These are phyloP conservation scores for Fusarium palustre DNA, from an alignment of 2,329 filamentous ascomycete genomes.

Conservation along the genomic window DNA sequence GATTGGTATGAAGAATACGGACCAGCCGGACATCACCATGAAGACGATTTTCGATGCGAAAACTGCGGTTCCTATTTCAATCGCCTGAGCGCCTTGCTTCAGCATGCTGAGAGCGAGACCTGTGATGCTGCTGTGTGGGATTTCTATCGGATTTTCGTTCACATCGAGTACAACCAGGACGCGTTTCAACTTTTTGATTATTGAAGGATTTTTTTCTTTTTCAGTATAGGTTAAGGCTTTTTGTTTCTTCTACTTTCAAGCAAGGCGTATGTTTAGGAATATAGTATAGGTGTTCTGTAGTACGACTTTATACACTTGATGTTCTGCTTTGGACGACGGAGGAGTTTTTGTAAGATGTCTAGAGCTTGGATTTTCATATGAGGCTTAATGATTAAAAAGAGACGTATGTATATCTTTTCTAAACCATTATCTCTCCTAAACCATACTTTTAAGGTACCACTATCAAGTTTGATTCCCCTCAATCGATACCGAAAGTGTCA, in stretches of 20 bases:
- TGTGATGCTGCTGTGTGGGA: slow-evolving; percentile 23
- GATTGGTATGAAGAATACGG: slow-evolving; percentile 31
- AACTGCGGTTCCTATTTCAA: slow-evolving; percentile 22
- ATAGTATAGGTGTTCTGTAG: neutral
- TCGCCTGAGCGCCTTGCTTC: slow-evolving; percentile 37
- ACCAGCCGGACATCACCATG: slow-evolving; percentile 6
- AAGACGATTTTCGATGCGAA: slow-evolving; percentile 32
- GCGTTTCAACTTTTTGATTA: slow-evolving; percentile 1
- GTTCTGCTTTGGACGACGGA: no score
- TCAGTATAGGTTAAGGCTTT: no score
- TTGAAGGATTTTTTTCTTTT: neutral
- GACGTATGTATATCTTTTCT: no score
- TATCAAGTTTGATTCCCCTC: no score
- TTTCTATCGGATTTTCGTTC: neutral
- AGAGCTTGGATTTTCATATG: no score
- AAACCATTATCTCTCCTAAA: no score
- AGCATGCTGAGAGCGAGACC: slow-evolving; percentile 43
- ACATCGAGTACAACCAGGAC: neutral
- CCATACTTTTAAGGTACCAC: no score
- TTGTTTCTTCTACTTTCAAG: neutral
- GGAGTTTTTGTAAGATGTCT: no score
- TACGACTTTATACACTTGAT: no score
- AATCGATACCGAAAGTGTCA: no score
- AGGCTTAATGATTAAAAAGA: no score
- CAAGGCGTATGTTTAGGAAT: neutral